Conservation (phyloP, 1,139 yeast genomes). For the Hyphopichia fennica region DNA sequence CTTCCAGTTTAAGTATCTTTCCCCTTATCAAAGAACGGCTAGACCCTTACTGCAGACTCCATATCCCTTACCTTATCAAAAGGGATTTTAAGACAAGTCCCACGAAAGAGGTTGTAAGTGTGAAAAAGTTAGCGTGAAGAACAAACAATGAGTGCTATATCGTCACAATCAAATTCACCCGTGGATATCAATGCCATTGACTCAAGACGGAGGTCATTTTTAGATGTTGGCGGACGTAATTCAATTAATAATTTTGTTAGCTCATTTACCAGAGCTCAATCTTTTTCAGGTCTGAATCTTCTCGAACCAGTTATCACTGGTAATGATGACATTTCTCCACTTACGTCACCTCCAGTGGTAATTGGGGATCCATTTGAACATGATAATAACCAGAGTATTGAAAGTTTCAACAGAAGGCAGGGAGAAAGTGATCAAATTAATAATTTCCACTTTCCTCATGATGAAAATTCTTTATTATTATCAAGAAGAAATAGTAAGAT, state of each 20-base stretch:
- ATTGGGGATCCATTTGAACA: background rate
- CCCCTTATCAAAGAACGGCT: too few species aligned
- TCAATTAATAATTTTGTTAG: constrained; percentile 78
- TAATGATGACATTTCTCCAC: constrained; percentile 24
- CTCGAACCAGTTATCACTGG: constrained; percentile 14
- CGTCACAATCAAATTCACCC: background rate
- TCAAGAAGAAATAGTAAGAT: constrained; percentile 4
- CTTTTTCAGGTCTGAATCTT: constrained; percentile 36
- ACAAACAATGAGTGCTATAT: background rate
- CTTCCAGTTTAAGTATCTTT: too few species aligned
- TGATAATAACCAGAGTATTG: background rate
- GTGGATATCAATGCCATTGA: background rate
- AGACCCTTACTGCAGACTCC: too few species aligned
- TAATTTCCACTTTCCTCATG: constrained; percentile 13
- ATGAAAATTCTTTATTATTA: constrained; percentile 17
- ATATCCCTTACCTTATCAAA: too few species aligned
- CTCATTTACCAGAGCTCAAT: constrained; percentile 75
- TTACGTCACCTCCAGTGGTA: constrained; percentile 15
- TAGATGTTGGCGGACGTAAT: constrained; percentile 53
- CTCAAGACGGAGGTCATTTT: constrained; percentile 21
- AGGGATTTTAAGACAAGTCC: too few species aligned
- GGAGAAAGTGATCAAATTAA: constrained; percentile 10
- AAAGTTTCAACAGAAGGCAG: background rate
- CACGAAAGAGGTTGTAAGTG: too few species aligned
- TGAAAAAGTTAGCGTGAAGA: too few species aligned